phyloP scores from a whole-genome alignment of 768 basidiomycete species.

The Grammothele lineata region DNA sequence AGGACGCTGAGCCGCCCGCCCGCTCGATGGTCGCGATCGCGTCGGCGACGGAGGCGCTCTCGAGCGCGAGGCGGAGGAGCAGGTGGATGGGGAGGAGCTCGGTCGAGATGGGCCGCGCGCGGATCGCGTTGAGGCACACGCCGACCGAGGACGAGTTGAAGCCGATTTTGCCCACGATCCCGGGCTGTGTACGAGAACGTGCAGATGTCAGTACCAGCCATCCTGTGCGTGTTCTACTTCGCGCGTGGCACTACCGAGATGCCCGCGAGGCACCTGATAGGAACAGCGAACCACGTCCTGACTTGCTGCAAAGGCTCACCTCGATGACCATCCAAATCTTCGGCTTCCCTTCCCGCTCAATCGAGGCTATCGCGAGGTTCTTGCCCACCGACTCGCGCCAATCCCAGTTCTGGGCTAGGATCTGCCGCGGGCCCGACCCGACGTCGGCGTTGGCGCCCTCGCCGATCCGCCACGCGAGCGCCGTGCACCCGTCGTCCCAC shows the following conservation, averaged over 20 bases:
- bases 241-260: background rate
- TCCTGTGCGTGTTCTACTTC: background rate
- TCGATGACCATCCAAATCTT: slow-evolving; percentile 34
- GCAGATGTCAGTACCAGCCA: background rate
- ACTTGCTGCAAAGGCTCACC: slow-evolving; percentile 24
- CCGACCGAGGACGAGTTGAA: slow-evolving; percentile 34
- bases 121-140: slow-evolving; percentile 34
- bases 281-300: too few relatives aligned
- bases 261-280: too few relatives aligned
- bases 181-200: slow-evolving; percentile 23
- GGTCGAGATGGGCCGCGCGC: slow-evolving; percentile 28
- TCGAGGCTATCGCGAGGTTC: slow-evolving; percentile 31
- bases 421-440: slow-evolving; percentile 16
- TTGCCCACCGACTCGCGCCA: slow-evolving; percentile 30
- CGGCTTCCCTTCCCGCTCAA: slow-evolving; percentile 25
- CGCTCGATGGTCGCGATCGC: slow-evolving; percentile 25
- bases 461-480: slow-evolving; percentile 27
- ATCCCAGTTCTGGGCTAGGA: slow-evolving; percentile 36
- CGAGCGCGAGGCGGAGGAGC: slow-evolving; percentile 29
- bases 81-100: slow-evolving; percentile 31
- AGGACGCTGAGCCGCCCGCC: slow-evolving; percentile 30
- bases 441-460: background rate
- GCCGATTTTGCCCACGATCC: slow-evolving; percentile 36
- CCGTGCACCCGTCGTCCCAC: slow-evolving; percentile 34
- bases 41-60: slow-evolving; percentile 22